phyloP scores from a whole-genome alignment of 225 moss, liverwort and hornwort genomes.

The Anthoceros angustus region DNA sequence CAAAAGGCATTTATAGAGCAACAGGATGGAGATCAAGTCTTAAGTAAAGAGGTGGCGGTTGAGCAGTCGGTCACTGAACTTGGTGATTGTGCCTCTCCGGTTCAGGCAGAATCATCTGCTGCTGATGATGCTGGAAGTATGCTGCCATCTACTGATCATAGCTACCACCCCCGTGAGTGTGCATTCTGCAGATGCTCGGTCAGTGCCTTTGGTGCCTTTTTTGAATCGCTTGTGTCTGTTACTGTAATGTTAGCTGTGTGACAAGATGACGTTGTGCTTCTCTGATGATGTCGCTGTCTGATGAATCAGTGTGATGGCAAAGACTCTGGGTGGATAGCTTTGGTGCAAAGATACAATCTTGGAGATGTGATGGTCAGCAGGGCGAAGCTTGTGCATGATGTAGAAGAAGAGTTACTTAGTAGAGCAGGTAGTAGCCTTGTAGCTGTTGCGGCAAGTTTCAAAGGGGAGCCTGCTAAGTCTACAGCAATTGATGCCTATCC shows the following conservation, averaged over 20 bases:
- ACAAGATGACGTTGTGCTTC: not conserved
- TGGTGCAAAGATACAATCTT: conserved; percentile 82
- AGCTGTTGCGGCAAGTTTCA: conserved; percentile 23
- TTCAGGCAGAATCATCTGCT: too few species aligned
- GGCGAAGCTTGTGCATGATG: conserved; percentile 18
- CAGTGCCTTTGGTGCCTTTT: conserved; percentile 5
- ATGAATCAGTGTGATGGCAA: conserved; percentile 55
- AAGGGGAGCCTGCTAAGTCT: conserved; percentile 11
- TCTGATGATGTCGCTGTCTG: not conserved
- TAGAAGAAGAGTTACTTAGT: conserved; percentile 12
- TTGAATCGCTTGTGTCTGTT: not conserved
- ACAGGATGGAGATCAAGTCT: conserved; percentile 26
- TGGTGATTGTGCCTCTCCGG: conserved; percentile 10
- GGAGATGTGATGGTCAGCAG: conserved; percentile 36
- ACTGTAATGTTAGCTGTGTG: not conserved
- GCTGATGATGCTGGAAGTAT: conserved; percentile 14
- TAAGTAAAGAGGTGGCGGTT: conserved; percentile 14
- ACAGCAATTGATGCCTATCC: conserved; percentile 38
- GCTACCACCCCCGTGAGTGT: conserved; percentile 46
- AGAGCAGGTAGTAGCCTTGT: conserved; percentile 18
- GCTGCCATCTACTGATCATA: conserved; percentile 14
- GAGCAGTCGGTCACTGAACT: conserved; percentile 10
- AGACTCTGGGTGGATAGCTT: conserved; percentile 88
- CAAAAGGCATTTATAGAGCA: conserved; percentile 74
- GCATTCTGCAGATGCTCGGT: conserved; percentile 86